Percentiles rank a stretch among this genome's conserved stretches.
These are phyloP conservation scores for Chernovozyma aurita DNA, from an alignment of 1,139 yeast genomes.

Conservation along the genomic window DNA sequence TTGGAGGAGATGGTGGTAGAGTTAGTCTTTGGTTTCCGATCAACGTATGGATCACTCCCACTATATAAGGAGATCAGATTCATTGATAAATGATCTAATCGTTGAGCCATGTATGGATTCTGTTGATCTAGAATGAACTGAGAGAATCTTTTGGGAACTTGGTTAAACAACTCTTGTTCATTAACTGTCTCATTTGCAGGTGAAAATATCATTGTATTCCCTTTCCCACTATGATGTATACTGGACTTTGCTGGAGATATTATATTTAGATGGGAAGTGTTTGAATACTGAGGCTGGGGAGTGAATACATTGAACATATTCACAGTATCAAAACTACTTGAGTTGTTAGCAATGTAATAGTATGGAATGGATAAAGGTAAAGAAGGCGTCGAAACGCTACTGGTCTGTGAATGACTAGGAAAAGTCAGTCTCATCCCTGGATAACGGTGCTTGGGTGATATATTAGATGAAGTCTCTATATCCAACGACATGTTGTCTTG, in stretches of 20 bases:
- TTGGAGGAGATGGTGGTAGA: constrained; percentile 8
- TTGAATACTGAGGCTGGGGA: constrained; percentile 18
- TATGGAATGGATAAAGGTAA: constrained; percentile 33
- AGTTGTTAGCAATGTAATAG: constrained; percentile 23
- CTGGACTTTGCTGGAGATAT: background rate
- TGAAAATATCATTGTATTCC: background rate
- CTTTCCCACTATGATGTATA: background rate
- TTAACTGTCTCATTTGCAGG: background rate
- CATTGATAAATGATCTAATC: constrained; percentile 23
- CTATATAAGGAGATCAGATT: constrained; percentile 22
- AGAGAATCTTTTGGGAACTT: constrained; percentile 40
- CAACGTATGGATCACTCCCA: constrained; percentile 11
- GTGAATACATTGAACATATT: constrained; percentile 17
- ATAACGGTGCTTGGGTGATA: background rate
- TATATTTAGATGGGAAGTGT: constrained; percentile 19
- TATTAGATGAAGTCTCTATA: too few species aligned
- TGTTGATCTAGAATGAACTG: constrained; percentile 39
- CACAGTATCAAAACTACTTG: constrained; percentile 31
- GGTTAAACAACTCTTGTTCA: constrained; percentile 17
- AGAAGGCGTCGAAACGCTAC: constrained; percentile 24
- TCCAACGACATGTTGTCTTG: too few species aligned
- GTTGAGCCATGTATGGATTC: constrained; percentile 22
- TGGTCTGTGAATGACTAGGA: constrained; percentile 3
- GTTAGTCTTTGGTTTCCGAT: constrained; percentile 1
- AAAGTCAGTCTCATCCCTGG: background rate